Percentiles rank a stretch among this genome's conserved stretches.
phyloP scores from a whole-genome alignment of 2,329 filamentous ascomycete genomes.

The Blastomyces silverae region DNA sequence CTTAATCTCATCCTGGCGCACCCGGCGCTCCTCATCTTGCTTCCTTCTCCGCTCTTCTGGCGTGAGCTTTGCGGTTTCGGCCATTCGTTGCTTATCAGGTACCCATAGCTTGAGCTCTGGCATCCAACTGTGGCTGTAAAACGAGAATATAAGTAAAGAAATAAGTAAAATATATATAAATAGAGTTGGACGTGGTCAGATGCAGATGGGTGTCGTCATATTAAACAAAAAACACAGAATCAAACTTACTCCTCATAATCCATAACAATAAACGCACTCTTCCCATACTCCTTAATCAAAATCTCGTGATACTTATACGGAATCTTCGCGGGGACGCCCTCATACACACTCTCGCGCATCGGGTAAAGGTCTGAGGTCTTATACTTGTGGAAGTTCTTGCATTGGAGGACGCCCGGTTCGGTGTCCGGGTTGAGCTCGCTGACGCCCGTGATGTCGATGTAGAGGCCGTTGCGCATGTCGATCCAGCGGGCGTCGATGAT shows the following conservation, averaged over 20 bases:
- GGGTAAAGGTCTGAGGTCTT: slow-evolving; percentile 65
- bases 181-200: no score
- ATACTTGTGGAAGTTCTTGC: slow-evolving; percentile 75
- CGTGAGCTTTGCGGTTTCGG: slow-evolving; percentile 16
- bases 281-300: slow-evolving; percentile 36
- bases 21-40: slow-evolving; percentile 15
- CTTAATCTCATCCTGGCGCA: slow-evolving; percentile 1
- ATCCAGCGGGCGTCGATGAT: slow-evolving; percentile 83
- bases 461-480: slow-evolving; percentile 66
- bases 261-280: slow-evolving; percentile 31
- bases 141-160: neutral
- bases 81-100: slow-evolving; percentile 23
- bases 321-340: slow-evolving; percentile 63
- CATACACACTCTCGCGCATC: slow-evolving; percentile 65
- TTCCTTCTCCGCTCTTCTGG: slow-evolving; percentile 10
- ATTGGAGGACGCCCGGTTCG: slow-evolving; percentile 62
- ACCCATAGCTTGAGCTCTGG: slow-evolving; percentile 32
- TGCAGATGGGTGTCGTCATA: no score
- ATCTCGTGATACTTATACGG: slow-evolving; percentile 47
- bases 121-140: slow-evolving; percentile 36
- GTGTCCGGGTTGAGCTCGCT: slow-evolving; percentile 57
- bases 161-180: neutral
- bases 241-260: slow-evolving; percentile 34
- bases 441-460: slow-evolving; percentile 75
- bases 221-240: neutral